Evolutionary conservation across 2,329 filamentous ascomycete genomes (phyloP).

Genomic region (Trichoderma koningii): DNA sequence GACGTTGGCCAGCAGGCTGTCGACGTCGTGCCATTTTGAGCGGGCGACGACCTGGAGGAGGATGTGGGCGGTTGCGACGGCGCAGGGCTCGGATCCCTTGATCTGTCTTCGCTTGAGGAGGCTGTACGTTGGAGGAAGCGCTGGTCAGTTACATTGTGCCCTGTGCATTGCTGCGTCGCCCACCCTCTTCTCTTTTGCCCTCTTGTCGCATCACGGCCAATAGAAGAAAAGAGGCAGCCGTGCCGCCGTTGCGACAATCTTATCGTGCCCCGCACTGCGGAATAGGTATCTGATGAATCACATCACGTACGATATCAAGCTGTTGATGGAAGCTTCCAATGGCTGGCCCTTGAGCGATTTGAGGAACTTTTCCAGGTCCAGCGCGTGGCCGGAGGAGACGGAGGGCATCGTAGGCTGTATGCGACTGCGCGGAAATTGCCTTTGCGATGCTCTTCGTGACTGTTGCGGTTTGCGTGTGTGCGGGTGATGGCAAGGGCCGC

Average conservation of each 20-base stretch:
- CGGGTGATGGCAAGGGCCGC: constrained; percentile 15
- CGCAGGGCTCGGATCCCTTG: constrained; percentile 81
- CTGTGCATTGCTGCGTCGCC: background rate
- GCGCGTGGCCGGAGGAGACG: constrained; percentile 52
- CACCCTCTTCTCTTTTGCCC: background rate
- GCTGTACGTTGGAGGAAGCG: constrained; percentile 46
- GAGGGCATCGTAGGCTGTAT: constrained; percentile 43
- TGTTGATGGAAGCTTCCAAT: constrained; percentile 81
- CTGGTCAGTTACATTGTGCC: background rate
- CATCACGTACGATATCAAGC: constrained; percentile 71
- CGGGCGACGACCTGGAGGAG: constrained; percentile 83
- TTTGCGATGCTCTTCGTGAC: background rate
- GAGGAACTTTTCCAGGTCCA: constrained; percentile 75
- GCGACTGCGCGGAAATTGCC: background rate
- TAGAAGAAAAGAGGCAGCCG: background rate
- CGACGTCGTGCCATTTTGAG: constrained; percentile 75
- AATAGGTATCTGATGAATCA: constrained; percentile 23
- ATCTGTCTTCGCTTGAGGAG: constrained; percentile 92
- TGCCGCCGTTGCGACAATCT: constrained; percentile 14
- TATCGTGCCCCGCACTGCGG: constrained; percentile 24
- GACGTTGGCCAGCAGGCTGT: constrained; percentile 77
- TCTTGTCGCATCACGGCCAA: background rate
- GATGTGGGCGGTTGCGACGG: constrained; percentile 86
- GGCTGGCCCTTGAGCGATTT: constrained; percentile 74
- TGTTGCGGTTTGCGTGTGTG: background rate